Evolutionary conservation across 2,329 filamentous ascomycete species (phyloP), one percentile per base, ranked within the genome.

Genomic region (Fusarium fracticaudum): DNA sequence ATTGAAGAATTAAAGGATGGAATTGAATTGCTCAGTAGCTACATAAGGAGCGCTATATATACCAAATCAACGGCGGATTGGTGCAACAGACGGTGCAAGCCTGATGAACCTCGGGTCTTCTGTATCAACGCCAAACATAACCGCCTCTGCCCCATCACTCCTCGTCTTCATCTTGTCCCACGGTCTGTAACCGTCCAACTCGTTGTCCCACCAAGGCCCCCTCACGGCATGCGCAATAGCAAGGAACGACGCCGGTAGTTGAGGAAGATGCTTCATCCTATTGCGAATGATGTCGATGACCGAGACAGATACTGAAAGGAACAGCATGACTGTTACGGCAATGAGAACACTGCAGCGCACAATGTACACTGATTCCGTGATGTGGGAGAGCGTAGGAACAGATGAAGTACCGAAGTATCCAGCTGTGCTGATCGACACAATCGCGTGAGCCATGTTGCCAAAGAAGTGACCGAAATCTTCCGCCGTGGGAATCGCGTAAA

Each of bases 41-140:
- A 40, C 12, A 51, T 24, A 5, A 14, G 5, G n/a, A 38, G 11
- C 17, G 6, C 44, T 53, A 41, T 41, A 69, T 44, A 63, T 24
- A 57, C 9, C 4, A 18, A 8, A 63, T 66, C 33, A 72, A 51
- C 54, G 47, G 11, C 44, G 64, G 8, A 76, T 75, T 15, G 74
- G 71, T 20, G 60, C 41, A 6, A 76, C 68, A 9, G 74, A 66
- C 1, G 74, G 74, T 8, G 68, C 73, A 44, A 76, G 57, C n/a
- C 73, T 76, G 8, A 76, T 73, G 20, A 64, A 74, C 33, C 71
- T 55, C 14, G 68, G 55, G 47, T 76, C 73, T 4, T 51, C 60
- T 2, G 40, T 64, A 26, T 76, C 74, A 54, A 76, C 33, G 1
- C 73, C 73, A 70, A 76, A 76, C 73, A 76, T 76, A 10, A 76